Evolutionary conservation across 2,329 filamentous ascomycete genomes (phyloP).

Genomic region (Huntiella bhutanensis): DNA sequence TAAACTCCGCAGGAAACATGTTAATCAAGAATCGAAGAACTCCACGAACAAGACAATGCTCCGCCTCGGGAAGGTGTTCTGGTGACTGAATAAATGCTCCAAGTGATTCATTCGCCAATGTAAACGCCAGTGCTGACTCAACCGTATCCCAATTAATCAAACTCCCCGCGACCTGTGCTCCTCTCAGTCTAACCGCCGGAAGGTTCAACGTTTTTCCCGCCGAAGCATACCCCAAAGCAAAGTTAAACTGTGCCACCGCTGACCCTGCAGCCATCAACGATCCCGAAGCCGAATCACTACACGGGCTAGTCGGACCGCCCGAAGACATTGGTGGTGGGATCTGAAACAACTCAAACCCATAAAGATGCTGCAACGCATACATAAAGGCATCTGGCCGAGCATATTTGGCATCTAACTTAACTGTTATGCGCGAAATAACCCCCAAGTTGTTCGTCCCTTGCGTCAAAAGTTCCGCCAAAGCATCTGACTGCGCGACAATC

Average conservation of each 20-base stretch:
- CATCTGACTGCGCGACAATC: constrained; percentile 32
- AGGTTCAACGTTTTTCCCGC: constrained; percentile 40
- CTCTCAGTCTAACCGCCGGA: constrained; percentile 34
- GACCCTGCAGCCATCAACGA: not conserved
- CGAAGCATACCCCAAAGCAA: constrained; percentile 45
- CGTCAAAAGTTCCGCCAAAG: constrained; percentile 12
- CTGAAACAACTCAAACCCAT: constrained; percentile 31
- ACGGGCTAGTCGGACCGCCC: constrained; percentile 16
- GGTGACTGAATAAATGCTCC: constrained; percentile 21
- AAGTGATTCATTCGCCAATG: constrained; percentile 20
- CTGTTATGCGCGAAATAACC: too few species aligned
- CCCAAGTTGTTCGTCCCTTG: too few species aligned
- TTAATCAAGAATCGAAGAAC: constrained; percentile 40
- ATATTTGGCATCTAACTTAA: constrained; percentile 23
- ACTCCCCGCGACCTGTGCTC: constrained; percentile 38
- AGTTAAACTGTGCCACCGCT: constrained; percentile 27
- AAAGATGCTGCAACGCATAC: constrained; percentile 37
- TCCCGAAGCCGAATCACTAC: constrained; percentile 20
- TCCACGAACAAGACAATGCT: constrained; percentile 33
- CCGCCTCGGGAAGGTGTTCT: constrained; percentile 26
- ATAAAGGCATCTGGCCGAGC: constrained; percentile 37
- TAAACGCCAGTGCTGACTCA: constrained; percentile 40
- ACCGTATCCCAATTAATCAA: constrained; percentile 44
- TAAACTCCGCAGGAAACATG: constrained; percentile 40
- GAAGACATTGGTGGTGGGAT: constrained; percentile 19